Evolutionary conservation across 345 rosid species (phyloP).

Genomic region (Pugionium cornutum): DNA sequence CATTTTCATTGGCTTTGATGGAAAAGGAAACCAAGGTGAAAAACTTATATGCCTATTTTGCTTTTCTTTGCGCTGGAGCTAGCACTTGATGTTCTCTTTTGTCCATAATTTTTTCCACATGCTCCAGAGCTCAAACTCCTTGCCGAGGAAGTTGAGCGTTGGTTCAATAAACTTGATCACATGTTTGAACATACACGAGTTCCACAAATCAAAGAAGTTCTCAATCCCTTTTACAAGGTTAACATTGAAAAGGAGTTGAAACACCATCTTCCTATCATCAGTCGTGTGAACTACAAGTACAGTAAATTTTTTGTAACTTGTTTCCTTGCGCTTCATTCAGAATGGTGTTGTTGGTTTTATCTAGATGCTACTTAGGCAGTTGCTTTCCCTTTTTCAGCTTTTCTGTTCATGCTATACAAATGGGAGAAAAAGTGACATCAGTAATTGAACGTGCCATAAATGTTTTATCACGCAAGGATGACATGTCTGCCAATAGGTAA

Average conservation of each 20-base stretch:
- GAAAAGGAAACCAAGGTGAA: conserved; percentile 93
- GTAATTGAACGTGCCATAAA: conserved; percentile 67
- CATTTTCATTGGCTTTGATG: conserved; percentile 94
- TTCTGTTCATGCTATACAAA: conserved; percentile 89
- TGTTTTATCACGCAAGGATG: conserved; percentile 75
- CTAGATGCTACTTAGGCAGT: conserved; percentile 13
- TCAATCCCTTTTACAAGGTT: conserved; percentile 70
- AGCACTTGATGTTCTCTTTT: conserved; percentile 18
- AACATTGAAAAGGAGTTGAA: conserved; percentile 57
- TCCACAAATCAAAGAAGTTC: conserved; percentile 73
- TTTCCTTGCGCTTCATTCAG: conserved; percentile 21
- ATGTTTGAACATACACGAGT: conserved; percentile 85
- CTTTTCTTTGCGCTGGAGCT: conserved; percentile 15
- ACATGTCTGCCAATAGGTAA: conserved; percentile 45
- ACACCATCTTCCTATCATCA: conserved; percentile 74
- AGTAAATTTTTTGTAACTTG: conserved; percentile 17
- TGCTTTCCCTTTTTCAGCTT: conserved; percentile 51
- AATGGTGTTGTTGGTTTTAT: conserved; percentile 16
- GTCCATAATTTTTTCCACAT: conserved; percentile 28
- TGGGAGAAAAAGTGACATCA: conserved; percentile 88
- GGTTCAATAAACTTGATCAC: conserved; percentile 93
- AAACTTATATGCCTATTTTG: not conserved
- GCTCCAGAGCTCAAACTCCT: conserved; percentile 70
- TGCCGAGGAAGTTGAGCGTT: conserved; percentile 87
- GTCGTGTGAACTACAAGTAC: conserved; percentile 89